Percentiles rank a stretch among this genome's conserved stretches.
Conservation (phyloP, 345 rosid genomes). For the Pistacia integerrima region DNA sequence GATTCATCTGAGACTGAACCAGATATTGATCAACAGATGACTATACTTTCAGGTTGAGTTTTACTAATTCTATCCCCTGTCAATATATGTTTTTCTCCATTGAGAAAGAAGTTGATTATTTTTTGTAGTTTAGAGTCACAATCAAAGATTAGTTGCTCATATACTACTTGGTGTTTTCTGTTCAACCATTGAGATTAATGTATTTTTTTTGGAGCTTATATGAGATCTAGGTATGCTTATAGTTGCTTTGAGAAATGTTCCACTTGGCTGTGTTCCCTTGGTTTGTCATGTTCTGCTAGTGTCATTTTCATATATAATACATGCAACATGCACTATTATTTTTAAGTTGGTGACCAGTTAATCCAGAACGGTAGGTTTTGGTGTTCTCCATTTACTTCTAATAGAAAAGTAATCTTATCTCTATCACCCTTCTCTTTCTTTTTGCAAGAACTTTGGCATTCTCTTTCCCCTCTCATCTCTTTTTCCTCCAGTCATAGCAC, state of each 20-base stretch:
- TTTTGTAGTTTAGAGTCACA: constrained; percentile 1
- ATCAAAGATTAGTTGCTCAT: constrained; percentile 7
- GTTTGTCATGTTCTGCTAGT: background rate
- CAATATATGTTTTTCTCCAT: constrained; percentile 3
- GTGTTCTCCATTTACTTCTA: background rate
- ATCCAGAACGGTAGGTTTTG: background rate
- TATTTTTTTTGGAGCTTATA: background rate
- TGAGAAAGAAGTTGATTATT: constrained; percentile 9
- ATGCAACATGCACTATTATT: background rate
- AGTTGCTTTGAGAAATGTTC: background rate
- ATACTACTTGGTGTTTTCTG: background rate
- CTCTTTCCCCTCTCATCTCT: background rate
- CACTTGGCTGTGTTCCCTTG: background rate
- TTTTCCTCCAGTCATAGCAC: background rate
- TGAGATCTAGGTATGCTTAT: background rate
- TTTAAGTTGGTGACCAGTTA: background rate
- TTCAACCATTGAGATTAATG: constrained; percentile 2
- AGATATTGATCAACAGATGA: constrained; percentile 70
- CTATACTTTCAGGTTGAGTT: constrained; percentile 63
- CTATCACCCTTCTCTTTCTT: background rate
- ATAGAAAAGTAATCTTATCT: no score
- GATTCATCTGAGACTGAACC: constrained; percentile 89
- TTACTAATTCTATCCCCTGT: constrained; percentile 5
- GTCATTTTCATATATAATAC: background rate
- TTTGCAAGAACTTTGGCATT: background rate